Conservation (phyloP, 192 early-diverging fungal genomes). For the Dissophora ornata region DNA sequence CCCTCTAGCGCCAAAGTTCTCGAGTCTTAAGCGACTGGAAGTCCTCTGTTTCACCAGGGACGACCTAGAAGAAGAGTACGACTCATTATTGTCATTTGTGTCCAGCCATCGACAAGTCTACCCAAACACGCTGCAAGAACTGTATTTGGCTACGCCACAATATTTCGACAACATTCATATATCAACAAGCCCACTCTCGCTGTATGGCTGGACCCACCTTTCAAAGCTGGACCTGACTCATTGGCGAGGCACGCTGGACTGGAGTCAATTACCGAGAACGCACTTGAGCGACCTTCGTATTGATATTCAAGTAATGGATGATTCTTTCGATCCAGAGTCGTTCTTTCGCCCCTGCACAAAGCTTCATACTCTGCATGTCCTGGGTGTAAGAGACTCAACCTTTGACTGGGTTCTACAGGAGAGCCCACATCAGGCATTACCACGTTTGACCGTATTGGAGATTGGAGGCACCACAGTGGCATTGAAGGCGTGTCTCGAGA, state of each 20-base stretch:
- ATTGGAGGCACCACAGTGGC: not conserved
- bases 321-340: not conserved
- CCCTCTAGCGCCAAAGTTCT: not conserved
- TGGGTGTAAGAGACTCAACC: not conserved
- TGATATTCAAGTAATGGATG: not conserved
- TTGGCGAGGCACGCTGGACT: not conserved
- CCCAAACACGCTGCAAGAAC: not conserved
- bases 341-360: slow-evolving; percentile 1
- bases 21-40: slow-evolving; percentile 4
- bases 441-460: slow-evolving; percentile 1
- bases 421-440: not conserved
- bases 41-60: too few species aligned
- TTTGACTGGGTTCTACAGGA: slow-evolving; percentile 3
- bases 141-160: not conserved
- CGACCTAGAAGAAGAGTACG: too few species aligned
- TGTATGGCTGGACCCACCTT: not conserved
- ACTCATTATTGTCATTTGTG: too few species aligned
- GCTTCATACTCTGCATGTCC: not conserved
- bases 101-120: not conserved
- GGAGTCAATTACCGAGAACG: not conserved
- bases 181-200: slow-evolving; percentile 6
- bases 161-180: not conserved
- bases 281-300: slow-evolving; percentile 2
- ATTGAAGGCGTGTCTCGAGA: not conserved
- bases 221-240: not conserved